phyloP scores from a whole-genome alignment of 768 basidiomycete genomes.

The Grammothele lineata region DNA sequence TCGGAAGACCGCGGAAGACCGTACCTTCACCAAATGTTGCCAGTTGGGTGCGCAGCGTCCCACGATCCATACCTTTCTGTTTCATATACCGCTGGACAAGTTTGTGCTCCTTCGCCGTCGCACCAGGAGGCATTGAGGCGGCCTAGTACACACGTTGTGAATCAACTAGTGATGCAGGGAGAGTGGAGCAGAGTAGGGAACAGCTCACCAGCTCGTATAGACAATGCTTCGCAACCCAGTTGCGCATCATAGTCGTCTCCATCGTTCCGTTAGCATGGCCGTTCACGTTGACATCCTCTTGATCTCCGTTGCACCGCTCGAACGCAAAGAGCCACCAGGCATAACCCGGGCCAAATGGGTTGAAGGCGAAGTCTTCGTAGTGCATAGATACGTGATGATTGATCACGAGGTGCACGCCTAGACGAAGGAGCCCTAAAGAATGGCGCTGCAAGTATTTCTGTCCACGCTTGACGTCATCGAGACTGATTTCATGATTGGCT shows the following conservation, averaged over 20 bases:
- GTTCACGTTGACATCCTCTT: constrained; percentile 2
- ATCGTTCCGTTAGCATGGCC: constrained; percentile 2
- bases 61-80: neutral
- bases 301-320: constrained; percentile 4
- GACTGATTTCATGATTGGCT: neutral
- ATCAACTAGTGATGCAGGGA: no score
- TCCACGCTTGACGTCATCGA: neutral
- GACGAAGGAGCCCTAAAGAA: neutral
- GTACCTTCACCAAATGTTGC: neutral
- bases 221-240: constrained; percentile 2
- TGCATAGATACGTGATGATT: constrained; percentile 8
- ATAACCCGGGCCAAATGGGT: neutral
- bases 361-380: constrained; percentile 1
- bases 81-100: neutral
- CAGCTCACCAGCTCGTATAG: neutral
- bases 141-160: no score
- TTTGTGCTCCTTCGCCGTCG: neutral
- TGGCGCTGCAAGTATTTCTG: neutral
- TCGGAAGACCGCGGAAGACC: no score
- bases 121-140: neutral
- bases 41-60: neutral
- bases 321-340: constrained; percentile 8
- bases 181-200: no score
- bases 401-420: neutral
- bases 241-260: constrained; percentile 1